Base-by-base conservation (phyloP, 2,329 filamentous ascomycete genomes). In the Setomelanomma holmii region DNA sequence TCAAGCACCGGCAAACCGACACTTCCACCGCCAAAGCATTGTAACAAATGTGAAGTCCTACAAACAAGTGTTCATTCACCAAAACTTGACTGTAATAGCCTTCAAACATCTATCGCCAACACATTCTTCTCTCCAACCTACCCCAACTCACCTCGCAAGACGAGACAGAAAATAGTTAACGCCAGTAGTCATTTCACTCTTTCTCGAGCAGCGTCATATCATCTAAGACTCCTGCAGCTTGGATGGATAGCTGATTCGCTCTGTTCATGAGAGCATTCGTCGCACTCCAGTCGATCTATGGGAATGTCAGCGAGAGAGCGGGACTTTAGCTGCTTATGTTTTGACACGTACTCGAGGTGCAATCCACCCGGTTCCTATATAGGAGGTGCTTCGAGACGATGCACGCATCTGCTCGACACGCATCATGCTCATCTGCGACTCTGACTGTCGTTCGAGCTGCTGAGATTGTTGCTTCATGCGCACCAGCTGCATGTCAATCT, bases 181-280 rank as follows among this genome's bases (percentile, higher is more conserved):
- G 40, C 56, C 58, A 61, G 27, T 45, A 45, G 5, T 58, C 48
- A 8, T 11, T 21, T 60, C 60, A 65, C 22, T 65, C 58, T 1
- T 51, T 52, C 40, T 54, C 35, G 11, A 65, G 4, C 24, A 54
- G 16, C 23, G 35, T 48, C 38, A 61, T 58, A 4, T 56, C 57
- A 16, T 55, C 55, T n/a, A 46, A 8, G 4, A 51, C 23, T 36
- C 56, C 51, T 14, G 55, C 55, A 4, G 62, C 62, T 41, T 65
- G 52, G 12, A 62, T 45, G 11, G 46, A 43, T 5, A 53, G 44
- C 21, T 63, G 47, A 8, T 40, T 45, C 5, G 40, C 55, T 20
- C 57, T 53, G 19, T 40, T 53, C 58, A 63, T 56, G 3, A 53
- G 40, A 7, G 52, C 52, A 16, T 54, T 55, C 3, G 50, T 45